These are phyloP conservation scores for Penicillium steckii DNA, from an alignment of 495 filamentous ascomycete genomes.

Conservation along the genomic window DNA sequence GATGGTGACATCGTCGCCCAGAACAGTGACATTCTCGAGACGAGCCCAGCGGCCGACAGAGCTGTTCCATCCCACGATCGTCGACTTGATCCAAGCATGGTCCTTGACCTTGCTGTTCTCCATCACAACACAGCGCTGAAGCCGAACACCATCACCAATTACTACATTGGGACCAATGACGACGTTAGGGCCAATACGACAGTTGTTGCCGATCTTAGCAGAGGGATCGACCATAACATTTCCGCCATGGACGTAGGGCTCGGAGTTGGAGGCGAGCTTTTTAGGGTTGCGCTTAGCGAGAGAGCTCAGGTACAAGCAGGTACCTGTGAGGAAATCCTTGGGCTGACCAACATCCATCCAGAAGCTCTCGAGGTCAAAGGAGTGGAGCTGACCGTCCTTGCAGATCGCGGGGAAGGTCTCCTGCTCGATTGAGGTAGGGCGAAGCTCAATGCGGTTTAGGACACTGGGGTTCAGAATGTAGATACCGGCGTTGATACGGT, in stretches of 20 bases:
- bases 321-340: conserved; percentile 96
- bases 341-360: conserved; percentile 99
- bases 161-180: conserved; percentile 95
- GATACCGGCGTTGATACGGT: conserved; percentile 98
- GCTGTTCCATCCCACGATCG: conserved; percentile 99
- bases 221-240: conserved; percentile 96
- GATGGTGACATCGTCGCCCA: conserved; percentile 99
- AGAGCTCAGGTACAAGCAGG: conserved; percentile 93
- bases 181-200: conserved; percentile 96
- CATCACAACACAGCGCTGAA: conserved; percentile 92
- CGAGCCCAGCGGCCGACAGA: conserved; percentile 93
- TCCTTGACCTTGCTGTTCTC: conserved; percentile 93
- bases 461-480: conserved; percentile 97
- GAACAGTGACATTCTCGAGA: conserved; percentile 94
- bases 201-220: conserved; percentile 97
- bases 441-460: conserved; percentile 87
- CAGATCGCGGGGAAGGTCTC: conserved; percentile 98
- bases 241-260: conserved; percentile 86
- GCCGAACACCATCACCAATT: conserved; percentile 88
- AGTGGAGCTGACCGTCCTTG: conserved; percentile 89
- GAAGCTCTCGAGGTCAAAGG: conserved; percentile 97
- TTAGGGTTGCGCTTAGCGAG: conserved; percentile 91
- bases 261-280: conserved; percentile 69
- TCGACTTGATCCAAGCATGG: conserved; percentile 98
- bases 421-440: conserved; percentile 98